Evolutionary conservation across 2,329 filamentous ascomycete genomes (phyloP).

Genomic region (Claviceps africana): DNA sequence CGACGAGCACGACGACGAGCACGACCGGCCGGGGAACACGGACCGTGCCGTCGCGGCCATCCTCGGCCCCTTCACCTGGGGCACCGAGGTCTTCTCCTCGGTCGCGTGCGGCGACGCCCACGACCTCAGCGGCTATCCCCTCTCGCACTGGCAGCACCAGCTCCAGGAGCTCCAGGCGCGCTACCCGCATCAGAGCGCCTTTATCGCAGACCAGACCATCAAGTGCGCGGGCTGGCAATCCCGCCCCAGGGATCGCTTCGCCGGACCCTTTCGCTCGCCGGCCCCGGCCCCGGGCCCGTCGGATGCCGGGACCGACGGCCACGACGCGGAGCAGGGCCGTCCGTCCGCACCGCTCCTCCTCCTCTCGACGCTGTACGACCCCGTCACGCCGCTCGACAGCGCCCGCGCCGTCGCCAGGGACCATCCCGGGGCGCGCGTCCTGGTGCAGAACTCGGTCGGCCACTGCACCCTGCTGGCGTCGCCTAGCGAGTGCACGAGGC

Average conservation of each 20-base stretch:
- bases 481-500: conserved; percentile 6
- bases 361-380: conserved; percentile 23
- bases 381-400: conserved; percentile 26
- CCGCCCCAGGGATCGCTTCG: conserved; percentile 22
- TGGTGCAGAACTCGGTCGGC: conserved; percentile 10
- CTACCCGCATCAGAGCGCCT: conserved; percentile 13
- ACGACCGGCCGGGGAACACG: neutral
- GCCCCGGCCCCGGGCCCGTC: conserved; percentile 1
- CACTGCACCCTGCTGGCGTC: conserved; percentile 8
- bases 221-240: conserved; percentile 21
- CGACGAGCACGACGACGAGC: neutral
- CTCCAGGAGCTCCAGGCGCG: conserved; percentile 9
- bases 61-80: neutral
- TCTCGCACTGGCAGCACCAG: conserved; percentile 11
- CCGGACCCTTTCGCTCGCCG: conserved; percentile 8
- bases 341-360: conserved; percentile 26
- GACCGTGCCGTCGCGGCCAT: neutral
- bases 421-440: conserved; percentile 10
- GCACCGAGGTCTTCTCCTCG: neutral
- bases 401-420: conserved; percentile 12
- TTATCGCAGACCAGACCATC: conserved; percentile 13
- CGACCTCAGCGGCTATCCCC: conserved; percentile 3
- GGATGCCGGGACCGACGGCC: conserved; percentile 7
- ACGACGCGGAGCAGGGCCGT: conserved; percentile 9
- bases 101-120: conserved; percentile 11